Percentiles rank a stretch among this genome's conserved stretches.
phyloP scores from a whole-genome alignment of 1,284 basidiomycete species.

The Ustilago xerochloae region DNA sequence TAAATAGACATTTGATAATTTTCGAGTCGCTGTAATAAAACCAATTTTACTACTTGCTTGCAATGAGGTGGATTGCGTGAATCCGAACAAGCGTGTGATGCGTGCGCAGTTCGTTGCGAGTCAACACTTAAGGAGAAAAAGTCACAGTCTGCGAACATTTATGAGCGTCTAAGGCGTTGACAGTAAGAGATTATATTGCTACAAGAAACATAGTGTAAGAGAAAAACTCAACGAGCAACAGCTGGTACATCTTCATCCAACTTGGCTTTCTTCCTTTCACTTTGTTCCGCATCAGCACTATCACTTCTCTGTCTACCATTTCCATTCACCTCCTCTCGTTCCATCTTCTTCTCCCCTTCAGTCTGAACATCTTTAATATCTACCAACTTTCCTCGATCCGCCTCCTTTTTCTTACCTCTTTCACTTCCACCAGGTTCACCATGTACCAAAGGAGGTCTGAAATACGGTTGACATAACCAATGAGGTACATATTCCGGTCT shows the following conservation, averaged over 20 bases:
- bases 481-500: conserved; percentile 76
- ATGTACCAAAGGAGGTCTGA: conserved; percentile 71
- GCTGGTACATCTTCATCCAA: not conserved
- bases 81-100: too few species aligned
- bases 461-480: conserved; percentile 88
- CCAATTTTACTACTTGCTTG: too few species aligned
- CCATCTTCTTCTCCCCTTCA: conserved; percentile 5
- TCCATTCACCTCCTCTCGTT: not conserved
- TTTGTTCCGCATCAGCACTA: conserved; percentile 5
- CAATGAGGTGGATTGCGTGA: too few species aligned
- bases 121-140: not conserved
- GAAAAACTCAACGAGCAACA: not conserved
- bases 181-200: not conserved
- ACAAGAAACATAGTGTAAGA: not conserved
- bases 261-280: conserved; percentile 13
- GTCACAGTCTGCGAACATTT: too few species aligned
- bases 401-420: conserved; percentile 2
- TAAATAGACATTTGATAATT: too few species aligned
- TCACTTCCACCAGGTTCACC: conserved; percentile 10
- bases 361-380: conserved; percentile 23
- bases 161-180: too few species aligned
- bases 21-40: too few species aligned
- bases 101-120: too few species aligned
- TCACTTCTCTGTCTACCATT: conserved; percentile 7
- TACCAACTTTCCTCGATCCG: not conserved